Percentiles rank a stretch among this genome's conserved stretches.
Conservation (phyloP, 108 stramenopile species). For the Nitzschia inconspicua region DNA sequence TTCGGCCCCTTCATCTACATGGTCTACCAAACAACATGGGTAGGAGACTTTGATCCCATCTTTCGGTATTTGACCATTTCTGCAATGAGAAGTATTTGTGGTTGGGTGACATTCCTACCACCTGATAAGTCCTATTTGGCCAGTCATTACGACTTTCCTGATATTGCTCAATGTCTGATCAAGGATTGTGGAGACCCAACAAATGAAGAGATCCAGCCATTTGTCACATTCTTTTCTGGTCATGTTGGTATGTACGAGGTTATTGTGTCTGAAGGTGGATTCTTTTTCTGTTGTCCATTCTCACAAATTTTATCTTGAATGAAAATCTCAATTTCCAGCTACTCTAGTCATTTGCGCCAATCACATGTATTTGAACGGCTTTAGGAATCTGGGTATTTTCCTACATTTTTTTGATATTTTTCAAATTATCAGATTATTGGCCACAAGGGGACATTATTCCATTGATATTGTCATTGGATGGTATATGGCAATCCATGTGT, state of each 20-base stretch:
- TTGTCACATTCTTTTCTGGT: conserved; percentile 7
- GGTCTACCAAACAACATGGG: conserved; percentile 1
- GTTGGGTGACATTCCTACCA: conserved; percentile 25
- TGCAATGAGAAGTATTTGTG: neutral
- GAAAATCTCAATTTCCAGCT: conserved; percentile 14
- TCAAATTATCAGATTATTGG: conserved; percentile 35
- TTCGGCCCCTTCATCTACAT: conserved; percentile 1
- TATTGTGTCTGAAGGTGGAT: no score
- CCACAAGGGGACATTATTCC: conserved; percentile 55
- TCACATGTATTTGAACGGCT: no score
- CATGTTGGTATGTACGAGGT: conserved; percentile 15
- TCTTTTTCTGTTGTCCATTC: no score
- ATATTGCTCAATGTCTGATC: conserved; percentile 26
- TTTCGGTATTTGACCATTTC: neutral
- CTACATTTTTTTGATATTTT: conserved; percentile 38
- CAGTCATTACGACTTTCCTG: conserved; percentile 37
- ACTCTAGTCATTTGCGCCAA: neutral
- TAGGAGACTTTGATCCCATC: neutral
- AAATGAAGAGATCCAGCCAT: neutral
- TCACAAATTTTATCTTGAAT: no score
- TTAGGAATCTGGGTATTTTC: neutral
- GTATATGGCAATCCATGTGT: conserved; percentile 35
- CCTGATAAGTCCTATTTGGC: conserved; percentile 29
- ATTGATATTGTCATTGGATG: conserved; percentile 56
- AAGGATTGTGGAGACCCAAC: neutral